Conservation (phyloP, 306 rosid species). For the Sindora glabra region DNA sequence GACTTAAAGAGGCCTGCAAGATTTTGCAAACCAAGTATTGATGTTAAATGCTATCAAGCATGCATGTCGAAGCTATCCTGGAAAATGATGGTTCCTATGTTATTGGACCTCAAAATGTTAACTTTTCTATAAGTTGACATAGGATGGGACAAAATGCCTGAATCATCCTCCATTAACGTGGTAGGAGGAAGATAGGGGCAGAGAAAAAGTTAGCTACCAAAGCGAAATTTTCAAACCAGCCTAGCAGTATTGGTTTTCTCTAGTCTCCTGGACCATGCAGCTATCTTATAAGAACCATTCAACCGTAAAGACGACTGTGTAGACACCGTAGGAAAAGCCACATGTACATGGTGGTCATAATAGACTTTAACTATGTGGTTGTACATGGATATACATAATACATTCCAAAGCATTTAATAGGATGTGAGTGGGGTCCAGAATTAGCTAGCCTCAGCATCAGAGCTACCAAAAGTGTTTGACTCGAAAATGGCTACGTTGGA, state of each 20-base stretch:
- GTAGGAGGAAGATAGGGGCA: background rate
- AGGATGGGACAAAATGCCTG: too few species aligned
- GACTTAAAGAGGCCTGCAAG: too few species aligned
- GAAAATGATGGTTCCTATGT: too few species aligned
- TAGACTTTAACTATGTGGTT: background rate
- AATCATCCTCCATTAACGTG: too few species aligned
- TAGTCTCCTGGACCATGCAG: background rate
- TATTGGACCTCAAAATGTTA: too few species aligned
- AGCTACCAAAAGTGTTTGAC: background rate
- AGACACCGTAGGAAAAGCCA: too few species aligned
- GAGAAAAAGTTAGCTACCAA: background rate
- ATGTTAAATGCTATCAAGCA: too few species aligned
- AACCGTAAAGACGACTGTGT: background rate
- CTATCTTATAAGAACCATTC: background rate
- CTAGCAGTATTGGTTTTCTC: background rate
- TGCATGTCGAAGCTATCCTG: too few species aligned
- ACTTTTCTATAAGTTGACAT: too few species aligned
- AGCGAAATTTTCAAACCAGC: background rate
- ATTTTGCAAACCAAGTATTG: too few species aligned
- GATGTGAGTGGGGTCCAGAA: constrained; percentile 1
- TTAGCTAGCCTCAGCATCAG: background rate
- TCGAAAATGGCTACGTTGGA: background rate
- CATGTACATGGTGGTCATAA: background rate
- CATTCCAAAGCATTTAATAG: background rate
- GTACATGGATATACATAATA: constrained; percentile 3